Evolutionary conservation across 2,329 filamentous ascomycete genomes (phyloP).

Genomic region (Stagonosporopsis tanaceti): DNA sequence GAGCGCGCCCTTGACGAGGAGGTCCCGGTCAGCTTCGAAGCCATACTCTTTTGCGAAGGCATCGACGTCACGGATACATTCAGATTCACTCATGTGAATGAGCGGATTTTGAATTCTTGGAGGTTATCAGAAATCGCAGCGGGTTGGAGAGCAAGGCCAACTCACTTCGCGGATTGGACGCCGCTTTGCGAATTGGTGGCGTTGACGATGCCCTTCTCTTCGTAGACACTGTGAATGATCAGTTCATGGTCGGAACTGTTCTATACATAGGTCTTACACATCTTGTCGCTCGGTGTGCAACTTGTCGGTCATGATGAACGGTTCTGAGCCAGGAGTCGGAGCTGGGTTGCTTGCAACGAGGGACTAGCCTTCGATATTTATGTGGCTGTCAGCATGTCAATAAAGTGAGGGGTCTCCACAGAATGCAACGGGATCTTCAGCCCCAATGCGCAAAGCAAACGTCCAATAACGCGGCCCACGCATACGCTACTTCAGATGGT

Average conservation of each 20-base stretch:
- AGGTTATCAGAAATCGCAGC: too few relatives aligned
- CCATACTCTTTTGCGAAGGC: constrained; percentile 58
- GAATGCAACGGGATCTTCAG: not conserved
- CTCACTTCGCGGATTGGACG: constrained; percentile 17
- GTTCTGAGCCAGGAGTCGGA: not conserved
- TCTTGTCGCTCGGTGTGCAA: constrained; percentile 23
- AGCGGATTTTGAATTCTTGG: constrained; percentile 32
- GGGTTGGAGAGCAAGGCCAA: not conserved
- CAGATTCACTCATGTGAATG: constrained; percentile 27
- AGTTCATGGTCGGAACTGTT: not conserved
- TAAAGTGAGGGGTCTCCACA: constrained; percentile 11
- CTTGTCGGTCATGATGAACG: constrained; percentile 21
- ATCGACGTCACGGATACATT: constrained; percentile 62
- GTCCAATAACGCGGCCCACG: constrained; percentile 3
- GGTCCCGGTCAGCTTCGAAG: constrained; percentile 56
- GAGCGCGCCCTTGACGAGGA: constrained; percentile 59
- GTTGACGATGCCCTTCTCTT: constrained; percentile 18
- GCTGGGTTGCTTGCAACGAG: not conserved
- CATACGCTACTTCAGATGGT: not conserved
- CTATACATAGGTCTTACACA: constrained; percentile 11
- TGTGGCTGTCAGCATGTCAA: not conserved
- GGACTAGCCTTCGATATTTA: constrained; percentile 1
- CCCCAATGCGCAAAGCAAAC: not conserved
- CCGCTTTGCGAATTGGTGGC: constrained; percentile 13
- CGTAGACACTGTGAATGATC: constrained; percentile 14